These are phyloP conservation scores for Oidiodendron maius DNA, from an alignment of 495 filamentous ascomycete species.

Conservation along the genomic window DNA sequence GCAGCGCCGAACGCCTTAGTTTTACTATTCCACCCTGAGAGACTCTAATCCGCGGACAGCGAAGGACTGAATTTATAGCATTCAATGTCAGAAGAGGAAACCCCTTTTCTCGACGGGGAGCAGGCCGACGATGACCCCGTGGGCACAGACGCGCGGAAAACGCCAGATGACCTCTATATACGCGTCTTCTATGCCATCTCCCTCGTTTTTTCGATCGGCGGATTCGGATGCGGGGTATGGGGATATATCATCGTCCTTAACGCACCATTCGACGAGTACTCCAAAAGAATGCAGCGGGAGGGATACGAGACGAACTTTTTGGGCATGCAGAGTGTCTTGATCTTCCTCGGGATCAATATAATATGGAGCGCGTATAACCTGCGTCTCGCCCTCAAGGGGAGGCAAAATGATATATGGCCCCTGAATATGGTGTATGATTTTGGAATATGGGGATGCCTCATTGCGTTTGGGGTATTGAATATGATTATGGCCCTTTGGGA, in stretches of 20 bases:
- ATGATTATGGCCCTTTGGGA: slow-evolving; percentile 10
- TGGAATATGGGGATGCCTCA: slow-evolving; percentile 3
- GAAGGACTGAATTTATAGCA: too few species aligned
- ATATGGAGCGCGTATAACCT: slow-evolving; percentile 4
- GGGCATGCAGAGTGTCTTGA: slow-evolving; percentile 9
- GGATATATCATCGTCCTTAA: slow-evolving; percentile 2
- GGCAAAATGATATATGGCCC: neutral
- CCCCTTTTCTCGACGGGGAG: too few species aligned
- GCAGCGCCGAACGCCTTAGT: too few species aligned
- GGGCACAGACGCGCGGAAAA: neutral
- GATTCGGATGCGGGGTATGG: slow-evolving; percentile 1
- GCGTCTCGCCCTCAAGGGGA: slow-evolving; percentile 2
- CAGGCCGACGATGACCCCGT: too few species aligned
- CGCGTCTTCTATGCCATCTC: slow-evolving; percentile 6
- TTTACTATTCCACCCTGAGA: too few species aligned
- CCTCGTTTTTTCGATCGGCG: neutral
- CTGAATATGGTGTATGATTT: slow-evolving; percentile 11
- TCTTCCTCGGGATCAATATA: slow-evolving; percentile 5
- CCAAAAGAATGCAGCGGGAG: slow-evolving; percentile 2
- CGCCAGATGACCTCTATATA: slow-evolving; percentile 4
- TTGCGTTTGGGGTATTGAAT: slow-evolving; percentile 11
- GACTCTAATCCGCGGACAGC: too few species aligned
- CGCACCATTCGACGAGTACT: slow-evolving; percentile 4
- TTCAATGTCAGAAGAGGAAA: too few species aligned
- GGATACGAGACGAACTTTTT: slow-evolving; percentile 9